Evolutionary conservation across 257 asterid species (phyloP), one percentile per base, ranked within the genome.

Genomic region (Rubia yunnanensis): DNA sequence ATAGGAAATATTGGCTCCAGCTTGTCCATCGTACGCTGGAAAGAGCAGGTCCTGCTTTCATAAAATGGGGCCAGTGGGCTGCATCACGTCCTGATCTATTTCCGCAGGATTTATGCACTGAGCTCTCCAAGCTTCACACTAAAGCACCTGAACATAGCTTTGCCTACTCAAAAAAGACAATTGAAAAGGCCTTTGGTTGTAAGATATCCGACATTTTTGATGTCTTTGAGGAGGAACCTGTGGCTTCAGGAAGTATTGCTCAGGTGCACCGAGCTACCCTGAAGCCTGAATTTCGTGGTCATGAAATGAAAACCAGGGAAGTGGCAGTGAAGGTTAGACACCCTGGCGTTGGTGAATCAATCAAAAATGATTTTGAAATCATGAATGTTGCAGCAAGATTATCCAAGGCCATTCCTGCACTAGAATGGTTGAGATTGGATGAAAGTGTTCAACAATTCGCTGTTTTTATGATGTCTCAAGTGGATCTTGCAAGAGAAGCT

Each of bases 51-150:
- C 99, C 99, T 24, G 99, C 97, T 2, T 92, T 92, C 72, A 92
- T 92, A 76, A 92, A 92, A 76, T 92, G 97, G 99, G 99, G 99
- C 73, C 99, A 89, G 72, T 92, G 99, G 99, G 99, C 97, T 27
- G 99, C 96, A 64, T 86, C 99, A 36, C 87, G 99, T 26, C 99
- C 97, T 0, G 99, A 92, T 82, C 88, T 89, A 39, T 92, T 92
- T 57, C 96, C 97, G 15, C 65, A 63, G 60, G 99, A 92, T 76
- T 75, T 92, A 77, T 89, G 99, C 62, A 55, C 77, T 32, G 96
- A 92, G 77, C 81, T 92, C 49, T 84, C 99, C 44, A 89, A 92
- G 84, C 99, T 92, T 82, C 99, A 92, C 74, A 80, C 77, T 31
- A 77, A 87, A 80, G 97, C 99, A 63, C 99, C 99, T 39, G 82